Evolutionary conservation across 2,329 filamentous ascomycete genomes (phyloP).

Genomic region (Cladorrhinum sp.): DNA sequence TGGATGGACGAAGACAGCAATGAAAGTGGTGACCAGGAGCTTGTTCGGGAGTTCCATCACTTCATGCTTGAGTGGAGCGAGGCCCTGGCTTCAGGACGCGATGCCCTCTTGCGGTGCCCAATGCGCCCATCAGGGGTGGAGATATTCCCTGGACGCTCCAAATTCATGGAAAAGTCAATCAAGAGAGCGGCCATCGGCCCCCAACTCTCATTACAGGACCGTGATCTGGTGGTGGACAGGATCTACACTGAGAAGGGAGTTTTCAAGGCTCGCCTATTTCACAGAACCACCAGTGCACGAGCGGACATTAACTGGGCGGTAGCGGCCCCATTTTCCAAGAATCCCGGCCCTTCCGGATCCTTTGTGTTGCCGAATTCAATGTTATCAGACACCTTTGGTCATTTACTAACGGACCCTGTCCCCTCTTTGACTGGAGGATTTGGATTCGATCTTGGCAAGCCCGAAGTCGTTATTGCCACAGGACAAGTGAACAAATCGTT

Average conservation of each 20-base stretch:
- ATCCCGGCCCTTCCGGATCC: neutral
- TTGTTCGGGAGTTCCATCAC: constrained; percentile 2
- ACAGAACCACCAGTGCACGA: neutral
- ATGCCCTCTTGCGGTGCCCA: constrained; percentile 1
- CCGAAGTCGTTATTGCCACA: neutral
- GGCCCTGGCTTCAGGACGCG: neutral
- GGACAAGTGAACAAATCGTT: neutral
- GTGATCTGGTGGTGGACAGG: neutral
- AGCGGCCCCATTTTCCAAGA: constrained; percentile 1
- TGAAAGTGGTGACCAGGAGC: neutral
- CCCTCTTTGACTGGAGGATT: neutral
- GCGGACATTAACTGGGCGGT: neutral
- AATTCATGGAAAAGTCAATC: constrained; percentile 5
- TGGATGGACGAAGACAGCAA: constrained; percentile 1
- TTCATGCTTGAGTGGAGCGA: constrained; percentile 9
- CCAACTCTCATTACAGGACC: neutral
- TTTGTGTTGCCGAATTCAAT: neutral
- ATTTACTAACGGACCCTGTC: neutral
- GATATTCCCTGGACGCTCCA: neutral
- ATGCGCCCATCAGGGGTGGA: neutral
- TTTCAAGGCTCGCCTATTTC: constrained; percentile 1
- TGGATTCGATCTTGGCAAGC: neutral
- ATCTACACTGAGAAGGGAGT: constrained; percentile 3
- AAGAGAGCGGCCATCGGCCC: constrained; percentile 1
- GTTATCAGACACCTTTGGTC: neutral